A percentile compares a stretch with the other conserved stretches of the same genome.
phyloP scores from a whole-genome alignment of 805 yeast species.

The Lachancea dasiensis region DNA sequence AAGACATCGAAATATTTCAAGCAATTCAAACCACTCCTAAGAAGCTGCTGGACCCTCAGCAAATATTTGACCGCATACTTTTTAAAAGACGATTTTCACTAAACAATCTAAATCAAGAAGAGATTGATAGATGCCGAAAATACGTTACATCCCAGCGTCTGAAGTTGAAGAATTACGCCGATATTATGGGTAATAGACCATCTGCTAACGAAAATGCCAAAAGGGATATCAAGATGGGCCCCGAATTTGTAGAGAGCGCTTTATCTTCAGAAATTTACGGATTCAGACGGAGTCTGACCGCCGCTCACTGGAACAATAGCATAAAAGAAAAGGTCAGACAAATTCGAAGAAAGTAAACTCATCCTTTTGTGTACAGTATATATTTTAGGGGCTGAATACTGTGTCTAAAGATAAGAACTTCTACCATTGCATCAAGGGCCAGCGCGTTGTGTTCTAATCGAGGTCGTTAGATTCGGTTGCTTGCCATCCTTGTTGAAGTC shows the following conservation, averaged over 20 bases:
- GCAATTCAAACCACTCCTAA: constrained; percentile 80
- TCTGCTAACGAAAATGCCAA: constrained; percentile 4
- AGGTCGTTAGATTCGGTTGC: constrained; percentile 21
- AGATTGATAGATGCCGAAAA: constrained; percentile 67
- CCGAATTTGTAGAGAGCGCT: constrained; percentile 29
- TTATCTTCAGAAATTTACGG: constrained; percentile 39
- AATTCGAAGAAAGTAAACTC: constrained; percentile 27
- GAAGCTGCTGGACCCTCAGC: constrained; percentile 58
- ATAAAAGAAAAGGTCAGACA: constrained; percentile 50
- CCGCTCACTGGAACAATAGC: constrained; percentile 59
- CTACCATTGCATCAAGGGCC: not conserved
- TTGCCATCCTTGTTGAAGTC: constrained; percentile 39
- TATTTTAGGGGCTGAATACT: not conserved
- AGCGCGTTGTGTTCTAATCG: not conserved
- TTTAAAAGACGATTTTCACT: constrained; percentile 67
- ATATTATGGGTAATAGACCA: constrained; percentile 13
- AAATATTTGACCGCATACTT: constrained; percentile 58
- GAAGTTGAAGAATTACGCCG: constrained; percentile 29
- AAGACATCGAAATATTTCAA: constrained; percentile 70
- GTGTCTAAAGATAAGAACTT: not conserved
- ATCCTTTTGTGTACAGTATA: not conserved
- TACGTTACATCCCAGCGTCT: constrained; percentile 65
- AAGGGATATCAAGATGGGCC: constrained; percentile 15
- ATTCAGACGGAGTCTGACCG: constrained; percentile 38
- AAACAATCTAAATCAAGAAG: constrained; percentile 75